Evolutionary conservation across 2,329 filamentous ascomycete species (phyloP), one percentile per base, ranked within the genome.

Genomic region (Zymoseptoria crescenta): DNA sequence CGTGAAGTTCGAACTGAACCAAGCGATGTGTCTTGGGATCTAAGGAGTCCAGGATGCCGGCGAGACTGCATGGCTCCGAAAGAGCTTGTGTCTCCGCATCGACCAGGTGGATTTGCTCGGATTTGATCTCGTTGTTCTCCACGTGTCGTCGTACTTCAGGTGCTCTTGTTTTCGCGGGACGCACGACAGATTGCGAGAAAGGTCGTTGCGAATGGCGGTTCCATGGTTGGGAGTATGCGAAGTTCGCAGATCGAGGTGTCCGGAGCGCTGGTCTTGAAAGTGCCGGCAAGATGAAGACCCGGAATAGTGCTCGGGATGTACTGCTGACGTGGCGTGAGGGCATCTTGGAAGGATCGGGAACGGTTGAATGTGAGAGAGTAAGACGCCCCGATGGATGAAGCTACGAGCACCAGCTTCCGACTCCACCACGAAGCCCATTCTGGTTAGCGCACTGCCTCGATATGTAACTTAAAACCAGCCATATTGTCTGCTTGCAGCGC

Each of bases 1-100:
- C 24, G 49, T 51, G 20, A 10, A 27, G 49, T 19, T 51, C 49
- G 54, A 84, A 67, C 63, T 81, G 77, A 2, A 83, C 69, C 1
- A 87, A 75, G 59, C 79, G 76, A 56, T 81, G 73, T 0, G 74
- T 77, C n/a, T 73, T 70, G 24, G 75, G 76, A 64, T 87, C 76
- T 55, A 85, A 72, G 4, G 65, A 68, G 3, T 63, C 52, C 2
- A 87, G 75, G 13, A 78, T 69, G 5, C 72, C 65, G 49, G 61
- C 56, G 8, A 74, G 72, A 4, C 64, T 62, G 1, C 58, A 48
- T 30, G 58, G 55, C 45, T 67, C 60, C 10, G 70, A 64, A 58
- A 78, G 76, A n/a, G 61, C 66, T 57, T 74, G 68, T 55, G 71
- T 65, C 1, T 69, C 66, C 0, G 64, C 65, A 57, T 77, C 73